A percentile compares a stretch with the other conserved stretches of the same genome.
These are phyloP conservation scores for Evernia prunastri DNA, from an alignment of 495 filamentous ascomycete genomes.

Conservation along the genomic window DNA sequence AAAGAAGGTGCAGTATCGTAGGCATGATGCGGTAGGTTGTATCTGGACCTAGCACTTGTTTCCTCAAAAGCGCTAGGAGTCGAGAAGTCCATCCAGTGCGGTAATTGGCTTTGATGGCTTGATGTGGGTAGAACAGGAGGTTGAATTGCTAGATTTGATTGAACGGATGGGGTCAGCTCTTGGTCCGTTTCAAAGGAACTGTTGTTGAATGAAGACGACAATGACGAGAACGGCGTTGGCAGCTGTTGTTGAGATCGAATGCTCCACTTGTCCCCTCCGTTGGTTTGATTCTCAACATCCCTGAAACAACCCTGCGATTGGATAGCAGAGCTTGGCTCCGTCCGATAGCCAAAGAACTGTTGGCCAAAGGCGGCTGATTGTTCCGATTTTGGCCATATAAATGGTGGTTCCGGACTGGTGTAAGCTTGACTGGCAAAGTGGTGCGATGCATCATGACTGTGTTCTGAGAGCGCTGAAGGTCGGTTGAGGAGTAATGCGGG, in stretches of 20 bases:
- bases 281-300: neutral
- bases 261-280: neutral
- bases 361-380: constrained; percentile 2
- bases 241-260: neutral
- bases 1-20: neutral
- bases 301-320: neutral
- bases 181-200: neutral
- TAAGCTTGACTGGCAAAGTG: neutral
- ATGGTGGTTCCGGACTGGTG: neutral
- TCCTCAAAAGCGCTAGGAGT: neutral
- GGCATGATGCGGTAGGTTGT: neutral
- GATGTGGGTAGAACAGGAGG: neutral
- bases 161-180: neutral
- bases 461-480: constrained; percentile 8
- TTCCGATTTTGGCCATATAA: constrained; percentile 2
- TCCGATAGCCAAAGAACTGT: neutral
- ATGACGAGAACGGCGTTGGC: neutral
- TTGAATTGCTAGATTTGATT: neutral
- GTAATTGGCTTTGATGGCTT: neutral
- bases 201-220: neutral
- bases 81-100: constrained; percentile 5
- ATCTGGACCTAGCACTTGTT: neutral
- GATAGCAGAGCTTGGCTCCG: neutral
- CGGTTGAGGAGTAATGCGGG: neutral
- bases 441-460: constrained; percentile 3